phyloP scores from a whole-genome alignment of 345 rosid genomes.

The Firmiana major region DNA sequence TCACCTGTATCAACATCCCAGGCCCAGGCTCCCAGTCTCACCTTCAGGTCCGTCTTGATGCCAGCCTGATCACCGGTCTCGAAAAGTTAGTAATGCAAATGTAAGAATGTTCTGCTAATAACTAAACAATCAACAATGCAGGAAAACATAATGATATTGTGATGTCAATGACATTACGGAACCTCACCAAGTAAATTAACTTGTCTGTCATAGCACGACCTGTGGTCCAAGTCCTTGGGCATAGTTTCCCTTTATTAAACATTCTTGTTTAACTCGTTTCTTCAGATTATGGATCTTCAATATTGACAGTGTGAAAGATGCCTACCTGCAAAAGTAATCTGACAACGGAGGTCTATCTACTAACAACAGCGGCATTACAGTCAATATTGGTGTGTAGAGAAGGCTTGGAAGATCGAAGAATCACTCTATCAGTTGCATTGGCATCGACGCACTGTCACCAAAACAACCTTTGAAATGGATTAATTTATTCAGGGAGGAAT shows the following conservation, averaged over 20 bases:
- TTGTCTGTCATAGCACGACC: too few relatives aligned
- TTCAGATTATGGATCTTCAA: neutral
- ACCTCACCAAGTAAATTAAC: too few relatives aligned
- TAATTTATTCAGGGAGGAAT: neutral
- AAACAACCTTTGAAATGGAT: neutral
- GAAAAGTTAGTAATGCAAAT: neutral
- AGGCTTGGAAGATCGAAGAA: conserved; percentile 57
- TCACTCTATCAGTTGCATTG: conserved; percentile 38
- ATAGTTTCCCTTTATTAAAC: too few relatives aligned
- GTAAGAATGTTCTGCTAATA: neutral
- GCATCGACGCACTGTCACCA: conserved; percentile 44
- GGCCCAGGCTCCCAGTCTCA: conserved; percentile 65
- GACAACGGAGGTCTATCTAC: conserved; percentile 51
- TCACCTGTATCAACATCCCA: conserved; percentile 63
- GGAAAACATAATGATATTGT: neutral
- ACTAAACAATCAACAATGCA: neutral
- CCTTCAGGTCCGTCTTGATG: conserved; percentile 35
- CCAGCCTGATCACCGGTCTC: conserved; percentile 36
- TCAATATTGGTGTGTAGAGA: conserved; percentile 54
- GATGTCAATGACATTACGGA: neutral
- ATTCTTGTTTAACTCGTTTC: neutral
- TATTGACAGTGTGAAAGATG: neutral
- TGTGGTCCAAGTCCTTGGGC: too few relatives aligned
- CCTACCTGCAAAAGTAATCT: conserved; percentile 45
- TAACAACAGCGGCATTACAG: conserved; percentile 51